Evolutionary conservation across 805 yeast genomes (phyloP).

Genomic region (Metschnikowia arizonensis): DNA sequence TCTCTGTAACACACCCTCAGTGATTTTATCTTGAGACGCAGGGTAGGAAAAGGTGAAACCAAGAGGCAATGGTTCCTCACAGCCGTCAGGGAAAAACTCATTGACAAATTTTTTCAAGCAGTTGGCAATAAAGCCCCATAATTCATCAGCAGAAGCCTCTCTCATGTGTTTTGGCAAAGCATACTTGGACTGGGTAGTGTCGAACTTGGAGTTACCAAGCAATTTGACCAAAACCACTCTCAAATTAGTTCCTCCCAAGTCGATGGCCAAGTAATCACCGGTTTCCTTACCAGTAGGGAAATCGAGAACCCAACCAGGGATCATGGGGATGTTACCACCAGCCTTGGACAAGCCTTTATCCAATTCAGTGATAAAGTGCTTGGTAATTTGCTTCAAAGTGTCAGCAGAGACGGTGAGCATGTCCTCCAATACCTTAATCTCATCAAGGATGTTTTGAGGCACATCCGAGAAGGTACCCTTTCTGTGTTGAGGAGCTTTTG

Average conservation of each 20-base stretch:
- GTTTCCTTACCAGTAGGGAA: slow-evolving; percentile 88
- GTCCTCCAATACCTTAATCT: slow-evolving; percentile 54
- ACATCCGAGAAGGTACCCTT: slow-evolving; percentile 60
- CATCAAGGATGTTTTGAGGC: slow-evolving; percentile 57
- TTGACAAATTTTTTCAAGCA: slow-evolving; percentile 67
- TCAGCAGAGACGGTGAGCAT: slow-evolving; percentile 59
- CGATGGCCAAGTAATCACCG: slow-evolving; percentile 90
- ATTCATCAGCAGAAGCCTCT: slow-evolving; percentile 69
- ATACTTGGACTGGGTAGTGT: slow-evolving; percentile 82
- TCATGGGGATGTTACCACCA: slow-evolving; percentile 94
- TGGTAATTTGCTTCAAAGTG: slow-evolving; percentile 60
- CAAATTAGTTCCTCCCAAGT: slow-evolving; percentile 95
- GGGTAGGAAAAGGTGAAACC: slow-evolving; percentile 97
- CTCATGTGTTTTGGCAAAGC: slow-evolving; percentile 73
- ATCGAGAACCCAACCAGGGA: slow-evolving; percentile 94
- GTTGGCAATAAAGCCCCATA: slow-evolving; percentile 84
- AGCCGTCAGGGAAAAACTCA: slow-evolving; percentile 67
- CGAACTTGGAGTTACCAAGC: slow-evolving; percentile 80
- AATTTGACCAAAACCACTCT: slow-evolving; percentile 86
- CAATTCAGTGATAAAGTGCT: slow-evolving; percentile 75
- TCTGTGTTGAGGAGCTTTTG: slow-evolving; percentile 77
- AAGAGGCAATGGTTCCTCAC: slow-evolving; percentile 55
- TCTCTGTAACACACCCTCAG: slow-evolving; percentile 82
- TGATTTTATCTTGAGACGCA: slow-evolving; percentile 74
- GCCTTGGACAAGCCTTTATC: slow-evolving; percentile 70